Evolutionary conservation across 257 asterid genomes (phyloP).

Genomic region (Cinchona pubescens): DNA sequence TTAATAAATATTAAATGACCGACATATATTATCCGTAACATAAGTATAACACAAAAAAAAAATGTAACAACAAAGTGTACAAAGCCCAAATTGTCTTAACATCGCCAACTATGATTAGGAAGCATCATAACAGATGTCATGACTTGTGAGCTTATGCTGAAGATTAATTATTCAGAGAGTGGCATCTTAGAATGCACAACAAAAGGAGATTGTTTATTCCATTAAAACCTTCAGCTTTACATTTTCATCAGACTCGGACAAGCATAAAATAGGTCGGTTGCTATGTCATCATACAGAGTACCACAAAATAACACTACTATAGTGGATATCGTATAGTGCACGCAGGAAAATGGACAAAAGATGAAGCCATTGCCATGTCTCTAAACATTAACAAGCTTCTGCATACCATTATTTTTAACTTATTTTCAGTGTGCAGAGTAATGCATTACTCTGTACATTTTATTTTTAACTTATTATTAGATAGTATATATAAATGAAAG

Average conservation of each 20-base stretch:
- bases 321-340: neutral
- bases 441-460: neutral
- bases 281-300: neutral
- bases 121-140: no score
- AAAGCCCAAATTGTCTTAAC: no score
- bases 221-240: neutral
- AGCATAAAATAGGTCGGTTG: neutral
- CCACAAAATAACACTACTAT: neutral
- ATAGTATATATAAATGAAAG: neutral
- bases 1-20: no score
- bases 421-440: neutral
- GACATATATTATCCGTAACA: no score
- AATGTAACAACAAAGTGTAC: no score
- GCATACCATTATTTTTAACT: no score
- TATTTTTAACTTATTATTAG: neutral
- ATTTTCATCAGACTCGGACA: neutral
- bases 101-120: no score
- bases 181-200: neutral
- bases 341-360: neutral
- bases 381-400: no score
- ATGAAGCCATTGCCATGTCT: neutral
- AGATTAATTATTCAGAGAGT: neutral
- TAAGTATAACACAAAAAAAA: no score
- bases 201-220: neutral
- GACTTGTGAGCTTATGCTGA: no score